Evolutionary conservation across 2,329 filamentous ascomycete genomes (phyloP).

Genomic region (Didymella pinodella): DNA sequence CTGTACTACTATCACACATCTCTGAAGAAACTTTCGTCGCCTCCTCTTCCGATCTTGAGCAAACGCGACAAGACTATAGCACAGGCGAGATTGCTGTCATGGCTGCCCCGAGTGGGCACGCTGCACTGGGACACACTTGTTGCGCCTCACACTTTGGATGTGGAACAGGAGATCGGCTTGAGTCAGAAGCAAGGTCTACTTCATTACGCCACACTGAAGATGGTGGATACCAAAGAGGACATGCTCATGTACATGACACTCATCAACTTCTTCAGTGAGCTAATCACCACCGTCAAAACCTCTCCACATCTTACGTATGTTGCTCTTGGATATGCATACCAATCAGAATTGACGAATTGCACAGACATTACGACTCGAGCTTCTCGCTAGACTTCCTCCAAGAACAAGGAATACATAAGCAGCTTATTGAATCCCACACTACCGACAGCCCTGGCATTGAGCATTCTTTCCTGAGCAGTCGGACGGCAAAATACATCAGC

Average conservation of each 20-base stretch:
- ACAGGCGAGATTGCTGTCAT: slow-evolving; percentile 67
- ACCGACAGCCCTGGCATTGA: slow-evolving; percentile 60
- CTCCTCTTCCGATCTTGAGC: slow-evolving; percentile 49
- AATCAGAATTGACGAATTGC: slow-evolving; percentile 7
- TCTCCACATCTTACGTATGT: slow-evolving; percentile 43
- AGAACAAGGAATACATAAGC: slow-evolving; percentile 59
- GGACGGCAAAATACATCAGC: slow-evolving; percentile 65
- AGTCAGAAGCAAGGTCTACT: slow-evolving; percentile 55
- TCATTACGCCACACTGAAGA: slow-evolving; percentile 62
- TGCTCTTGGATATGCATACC: background rate
- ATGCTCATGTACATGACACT: slow-evolving; percentile 68
- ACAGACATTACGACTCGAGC: slow-evolving; percentile 50
- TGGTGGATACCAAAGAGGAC: slow-evolving; percentile 65
- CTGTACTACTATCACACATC: slow-evolving; percentile 65
- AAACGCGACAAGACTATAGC: slow-evolving; percentile 65
- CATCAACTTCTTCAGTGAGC: slow-evolving; percentile 64
- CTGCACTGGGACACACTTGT: slow-evolving; percentile 65
- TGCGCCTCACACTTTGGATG: slow-evolving; percentile 59
- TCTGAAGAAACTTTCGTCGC: slow-evolving; percentile 48
- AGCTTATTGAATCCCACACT: slow-evolving; percentile 60
- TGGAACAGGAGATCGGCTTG: slow-evolving; percentile 56
- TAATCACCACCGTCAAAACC: slow-evolving; percentile 56
- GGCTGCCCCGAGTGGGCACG: slow-evolving; percentile 61
- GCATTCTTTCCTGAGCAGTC: slow-evolving; percentile 61
- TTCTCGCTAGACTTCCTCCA: slow-evolving; percentile 62